Base-by-base conservation (phyloP, 164 flowering plant genomes). In the Stephania cephalantha region DNA sequence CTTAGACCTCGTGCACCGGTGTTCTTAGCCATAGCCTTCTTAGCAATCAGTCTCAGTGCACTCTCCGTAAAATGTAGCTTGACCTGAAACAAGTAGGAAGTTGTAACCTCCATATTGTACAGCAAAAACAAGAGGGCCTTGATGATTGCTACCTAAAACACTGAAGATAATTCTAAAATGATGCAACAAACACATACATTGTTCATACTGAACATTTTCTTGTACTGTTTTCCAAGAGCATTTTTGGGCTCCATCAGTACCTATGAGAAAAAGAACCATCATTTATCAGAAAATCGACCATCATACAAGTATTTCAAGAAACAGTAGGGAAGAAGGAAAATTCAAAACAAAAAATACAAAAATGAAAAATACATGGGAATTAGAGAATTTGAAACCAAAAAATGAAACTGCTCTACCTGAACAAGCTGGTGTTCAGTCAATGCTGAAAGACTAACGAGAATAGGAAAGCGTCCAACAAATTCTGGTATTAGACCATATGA, bases 1-100 rank as follows among this genome's bases (percentile, higher is more conserved):
- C 99, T 84, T 74, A 96, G 84, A 77, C 98, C 98, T 75, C 98
- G 89, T n/a, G 99, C 99, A 78, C 99, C 99, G 35, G 98, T 96
- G 79, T 94, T 96, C 84, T 92, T 96, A 44, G 80, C 90, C 89
- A 89, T 89, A 68, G 99, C 98, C 78, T 88, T 92, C 77, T 88
- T 84, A 6, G 99, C 90, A 80, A 96, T 91, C 50, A 87, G 61
- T 81, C 92, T 85, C 52, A 91, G 79, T 20, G 99, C 98, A 65
- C 79, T 88, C 63, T 94, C 93, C 18, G 93, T 91, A 73, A 86
- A 88, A 86, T 96, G 98, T 74, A 96, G 87, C 85, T 92, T 94
- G 64, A 90, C 97, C 98, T 95, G 89, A 78, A 79, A 63, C 46
- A 20, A 22, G 71, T 15, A 18, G 17, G 29, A 73, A 67, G 15